These are phyloP conservation scores for Tagetes patula DNA, from an alignment of 129 eudicot species.

Conservation along the genomic window DNA sequence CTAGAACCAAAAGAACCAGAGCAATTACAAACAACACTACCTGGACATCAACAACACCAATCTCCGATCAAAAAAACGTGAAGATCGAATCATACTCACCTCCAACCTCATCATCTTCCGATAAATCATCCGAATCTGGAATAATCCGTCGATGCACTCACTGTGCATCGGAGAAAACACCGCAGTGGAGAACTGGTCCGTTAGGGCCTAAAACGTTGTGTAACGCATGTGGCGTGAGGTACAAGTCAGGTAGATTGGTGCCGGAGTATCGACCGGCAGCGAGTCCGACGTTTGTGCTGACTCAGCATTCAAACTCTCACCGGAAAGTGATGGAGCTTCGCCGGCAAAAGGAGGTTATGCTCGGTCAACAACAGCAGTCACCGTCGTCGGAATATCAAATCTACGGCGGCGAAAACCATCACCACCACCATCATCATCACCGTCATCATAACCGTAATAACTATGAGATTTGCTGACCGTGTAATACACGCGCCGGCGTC, in stretches of 20 bases:
- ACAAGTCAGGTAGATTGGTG: slow-evolving; percentile 69
- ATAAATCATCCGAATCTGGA: slow-evolving; percentile 26
- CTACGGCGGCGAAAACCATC: slow-evolving; percentile 29
- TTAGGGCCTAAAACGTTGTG: slow-evolving; percentile 75
- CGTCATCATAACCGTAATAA: slow-evolving; percentile 30
- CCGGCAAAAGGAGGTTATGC: slow-evolving; percentile 61
- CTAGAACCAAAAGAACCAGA: slow-evolving; percentile 52
- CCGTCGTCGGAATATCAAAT: slow-evolving; percentile 33
- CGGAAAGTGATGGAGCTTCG: slow-evolving; percentile 77
- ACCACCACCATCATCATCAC: slow-evolving; percentile 32
- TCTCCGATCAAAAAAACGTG: background rate
- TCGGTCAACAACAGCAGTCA: slow-evolving; percentile 42
- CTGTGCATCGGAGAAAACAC: slow-evolving; percentile 82
- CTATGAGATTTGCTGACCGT: slow-evolving; percentile 56
- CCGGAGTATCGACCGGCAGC: slow-evolving; percentile 87
- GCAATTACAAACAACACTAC: slow-evolving; percentile 32
- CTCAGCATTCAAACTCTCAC: slow-evolving; percentile 82
- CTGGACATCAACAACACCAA: slow-evolving; percentile 25
- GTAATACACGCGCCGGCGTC: background rate
- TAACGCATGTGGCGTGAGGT: slow-evolving; percentile 80
- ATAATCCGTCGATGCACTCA: slow-evolving; percentile 64
- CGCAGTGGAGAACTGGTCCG: slow-evolving; percentile 86
- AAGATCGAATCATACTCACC: slow-evolving; percentile 31
- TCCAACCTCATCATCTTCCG: slow-evolving; percentile 25
- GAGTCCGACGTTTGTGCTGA: slow-evolving; percentile 78